phyloP scores from a whole-genome alignment of 805 yeast species.

The Wickerhamomyces strasburgensis region DNA sequence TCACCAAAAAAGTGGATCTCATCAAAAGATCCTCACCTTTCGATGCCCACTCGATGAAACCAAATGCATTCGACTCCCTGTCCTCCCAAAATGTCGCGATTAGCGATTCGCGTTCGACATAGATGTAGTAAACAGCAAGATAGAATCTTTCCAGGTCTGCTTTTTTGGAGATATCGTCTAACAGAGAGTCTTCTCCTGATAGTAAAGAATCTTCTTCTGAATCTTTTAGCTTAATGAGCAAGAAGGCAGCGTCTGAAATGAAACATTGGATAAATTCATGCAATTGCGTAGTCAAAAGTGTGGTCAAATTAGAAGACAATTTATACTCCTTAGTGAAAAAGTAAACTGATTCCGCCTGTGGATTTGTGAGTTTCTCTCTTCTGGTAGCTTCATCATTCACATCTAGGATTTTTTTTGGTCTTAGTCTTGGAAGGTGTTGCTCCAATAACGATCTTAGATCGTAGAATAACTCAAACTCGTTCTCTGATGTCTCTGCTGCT shows the following conservation, averaged over 20 bases:
- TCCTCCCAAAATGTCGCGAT: conserved; percentile 66
- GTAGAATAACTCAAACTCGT: conserved; percentile 47
- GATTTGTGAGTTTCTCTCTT: conserved; percentile 25
- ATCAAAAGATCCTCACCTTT: conserved; percentile 75
- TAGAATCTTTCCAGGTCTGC: conserved; percentile 89
- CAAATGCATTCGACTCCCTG: conserved; percentile 59
- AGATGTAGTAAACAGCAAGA: conserved; percentile 65
- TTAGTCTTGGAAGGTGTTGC: conserved; percentile 54
- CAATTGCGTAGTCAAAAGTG: conserved; percentile 35
- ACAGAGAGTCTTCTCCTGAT: conserved; percentile 49
- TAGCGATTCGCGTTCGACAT: conserved; percentile 53
- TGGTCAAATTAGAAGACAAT: conserved; percentile 23
- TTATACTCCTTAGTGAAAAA: conserved; percentile 17
- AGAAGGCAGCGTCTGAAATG: conserved; percentile 59
- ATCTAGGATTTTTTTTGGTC: conserved; percentile 49
- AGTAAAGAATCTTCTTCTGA: conserved; percentile 68
- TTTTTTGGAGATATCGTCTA: conserved; percentile 62
- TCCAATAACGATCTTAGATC: conserved; percentile 66
- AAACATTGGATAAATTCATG: conserved; percentile 50
- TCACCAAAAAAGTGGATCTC: conserved; percentile 73
- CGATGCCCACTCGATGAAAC: conserved; percentile 87
- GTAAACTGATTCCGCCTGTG: conserved; percentile 20
- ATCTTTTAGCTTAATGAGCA: conserved; percentile 63
- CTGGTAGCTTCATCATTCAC: conserved; percentile 38
- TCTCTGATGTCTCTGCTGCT: conserved; percentile 51